Evolutionary conservation across 208 protist genomes (phyloP).

Genomic region (Tritrichomonas musculus): DNA sequence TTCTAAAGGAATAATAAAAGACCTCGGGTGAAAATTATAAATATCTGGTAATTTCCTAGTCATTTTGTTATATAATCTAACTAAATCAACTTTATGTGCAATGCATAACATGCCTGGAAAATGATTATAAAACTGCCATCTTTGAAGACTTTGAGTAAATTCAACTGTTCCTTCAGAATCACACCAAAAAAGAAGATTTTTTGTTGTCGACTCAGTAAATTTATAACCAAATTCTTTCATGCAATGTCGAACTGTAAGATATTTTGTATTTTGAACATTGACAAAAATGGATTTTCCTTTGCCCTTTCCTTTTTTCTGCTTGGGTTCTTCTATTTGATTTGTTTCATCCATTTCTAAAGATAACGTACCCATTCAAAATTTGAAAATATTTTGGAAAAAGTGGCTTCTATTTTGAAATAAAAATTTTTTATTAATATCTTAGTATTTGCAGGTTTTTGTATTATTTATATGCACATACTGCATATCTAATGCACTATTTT

Average conservation of each 20-base stretch:
- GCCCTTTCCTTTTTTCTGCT: background rate
- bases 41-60: conserved; percentile 25
- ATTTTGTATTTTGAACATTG: background rate
- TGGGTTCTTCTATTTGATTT: too few species aligned
- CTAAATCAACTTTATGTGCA: background rate
- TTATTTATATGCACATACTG: too few species aligned
- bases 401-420: too few species aligned
- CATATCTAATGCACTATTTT: too few species aligned
- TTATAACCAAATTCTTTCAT: background rate
- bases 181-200: background rate
- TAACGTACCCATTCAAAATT: too few species aligned
- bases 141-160: background rate
- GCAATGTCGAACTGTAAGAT: background rate
- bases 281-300: background rate
- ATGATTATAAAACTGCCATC: background rate
- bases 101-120: background rate
- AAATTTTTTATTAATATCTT: too few species aligned
- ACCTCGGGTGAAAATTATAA: background rate
- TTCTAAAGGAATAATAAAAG: background rate
- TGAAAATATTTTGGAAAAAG: too few species aligned
- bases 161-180: background rate
- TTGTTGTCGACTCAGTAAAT: background rate
- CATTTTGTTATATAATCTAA: background rate
- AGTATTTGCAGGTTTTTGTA: too few species aligned
- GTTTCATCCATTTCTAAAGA: too few species aligned